These are phyloP conservation scores for Vanrija sp. DNA, from an alignment of 1,284 basidiomycete genomes.

Conservation along the genomic window DNA sequence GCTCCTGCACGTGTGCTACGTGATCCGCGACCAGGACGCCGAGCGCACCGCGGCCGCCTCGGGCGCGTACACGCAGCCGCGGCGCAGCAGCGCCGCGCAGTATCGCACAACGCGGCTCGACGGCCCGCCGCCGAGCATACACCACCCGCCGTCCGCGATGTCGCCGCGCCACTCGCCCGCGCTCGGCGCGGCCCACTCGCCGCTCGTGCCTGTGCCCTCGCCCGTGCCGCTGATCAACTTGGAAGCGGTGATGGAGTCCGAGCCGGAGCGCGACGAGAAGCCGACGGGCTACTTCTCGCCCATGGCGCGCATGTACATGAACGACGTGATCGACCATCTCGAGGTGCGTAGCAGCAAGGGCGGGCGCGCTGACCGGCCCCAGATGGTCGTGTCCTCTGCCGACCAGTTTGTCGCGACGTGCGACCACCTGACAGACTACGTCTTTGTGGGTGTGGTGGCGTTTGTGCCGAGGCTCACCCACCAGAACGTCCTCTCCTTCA, in stretches of 20 bases:
- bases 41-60: constrained; percentile 41
- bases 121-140: background rate
- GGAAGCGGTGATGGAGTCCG: no score
- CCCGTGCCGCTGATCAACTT: no score
- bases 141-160: background rate
- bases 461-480: background rate
- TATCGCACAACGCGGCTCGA: background rate
- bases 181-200: background rate
- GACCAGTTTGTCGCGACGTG: constrained; percentile 47
- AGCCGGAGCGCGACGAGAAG: no score
- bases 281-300: constrained; percentile 37
- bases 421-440: constrained; percentile 48
- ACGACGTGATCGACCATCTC: constrained; percentile 47
- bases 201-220: no score
- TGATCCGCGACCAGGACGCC: constrained; percentile 45
- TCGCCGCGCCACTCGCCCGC: background rate
- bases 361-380: background rate
- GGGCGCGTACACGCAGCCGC: constrained; percentile 3
- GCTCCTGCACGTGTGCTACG: constrained; percentile 42
- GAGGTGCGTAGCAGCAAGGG: constrained; percentile 20
- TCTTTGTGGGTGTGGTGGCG: constrained; percentile 36
- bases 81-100: background rate
- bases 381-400: constrained; percentile 38
- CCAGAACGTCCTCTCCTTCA: constrained; percentile 45
- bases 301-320: constrained; percentile 43